These are phyloP conservation scores for Hamiltosporidium tvaerminnensis DNA, from an alignment of 371 early-diverging fungal species.

Conservation along the genomic window DNA sequence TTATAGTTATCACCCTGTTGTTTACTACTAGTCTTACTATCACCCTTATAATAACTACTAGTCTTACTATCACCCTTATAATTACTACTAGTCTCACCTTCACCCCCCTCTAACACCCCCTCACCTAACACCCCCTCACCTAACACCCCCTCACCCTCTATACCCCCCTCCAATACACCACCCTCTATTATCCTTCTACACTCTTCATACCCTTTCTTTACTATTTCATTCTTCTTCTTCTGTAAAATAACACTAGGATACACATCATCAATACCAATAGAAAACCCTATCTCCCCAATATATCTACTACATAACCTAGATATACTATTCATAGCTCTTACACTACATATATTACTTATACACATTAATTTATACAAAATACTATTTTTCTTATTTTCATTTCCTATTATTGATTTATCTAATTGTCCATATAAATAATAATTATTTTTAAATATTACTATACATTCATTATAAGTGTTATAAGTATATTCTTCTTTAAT, in stretches of 20 bases:
- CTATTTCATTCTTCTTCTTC: constrained; percentile 62
- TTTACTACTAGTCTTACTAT: no score
- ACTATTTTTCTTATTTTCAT: constrained; percentile 70
- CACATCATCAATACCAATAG: constrained; percentile 70
- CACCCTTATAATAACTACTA: no score
- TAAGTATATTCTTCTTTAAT: no score
- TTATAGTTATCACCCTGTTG: no score
- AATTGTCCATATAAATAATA: constrained; percentile 78
- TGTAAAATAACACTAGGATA: constrained; percentile 63
- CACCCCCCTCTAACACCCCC: no score
- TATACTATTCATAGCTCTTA: constrained; percentile 74
- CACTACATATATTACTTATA: constrained; percentile 67
- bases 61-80: no score
- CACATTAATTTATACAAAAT: constrained; percentile 75
- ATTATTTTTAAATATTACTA: no score
- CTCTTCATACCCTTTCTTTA: constrained; percentile 63
- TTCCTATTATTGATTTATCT: constrained; percentile 84
- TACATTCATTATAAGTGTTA: no score
- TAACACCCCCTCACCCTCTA: no score
- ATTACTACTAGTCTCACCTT: no score
- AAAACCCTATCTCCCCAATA: constrained; percentile 59
- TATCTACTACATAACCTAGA: constrained; percentile 78
- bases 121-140: no score
- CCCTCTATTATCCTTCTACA: constrained; percentile 65
- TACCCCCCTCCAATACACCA: no score